Evolutionary conservation across 2,329 filamentous ascomycete genomes (phyloP).

Genomic region (Pezicula rhizophila): DNA sequence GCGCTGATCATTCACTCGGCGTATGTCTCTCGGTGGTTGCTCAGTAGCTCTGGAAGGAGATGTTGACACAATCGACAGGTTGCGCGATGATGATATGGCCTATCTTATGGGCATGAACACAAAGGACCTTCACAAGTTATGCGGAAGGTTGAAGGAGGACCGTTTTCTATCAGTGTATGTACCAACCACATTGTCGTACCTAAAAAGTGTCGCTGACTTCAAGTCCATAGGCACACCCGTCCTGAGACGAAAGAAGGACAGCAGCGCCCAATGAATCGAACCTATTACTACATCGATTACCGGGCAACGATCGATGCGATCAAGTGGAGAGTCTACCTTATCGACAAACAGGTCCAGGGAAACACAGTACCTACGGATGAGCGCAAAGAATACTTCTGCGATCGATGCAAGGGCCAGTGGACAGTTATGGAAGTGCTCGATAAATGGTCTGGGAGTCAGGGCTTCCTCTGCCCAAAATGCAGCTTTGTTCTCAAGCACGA

Average conservation of each 20-base stretch:
- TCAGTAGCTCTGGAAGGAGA: conserved; percentile 8
- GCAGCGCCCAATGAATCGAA: conserved; percentile 74
- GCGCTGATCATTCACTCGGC: conserved; percentile 71
- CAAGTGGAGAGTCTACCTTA: conserved; percentile 85
- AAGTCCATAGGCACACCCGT: conserved; percentile 53
- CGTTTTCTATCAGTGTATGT: conserved; percentile 75
- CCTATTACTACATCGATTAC: conserved; percentile 97
- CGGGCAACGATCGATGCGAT: conserved; percentile 91
- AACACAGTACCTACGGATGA: conserved; percentile 75
- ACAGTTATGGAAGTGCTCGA: conserved; percentile 87
- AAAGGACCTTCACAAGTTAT: conserved; percentile 87
- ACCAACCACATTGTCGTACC: neutral
- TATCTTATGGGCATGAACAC: conserved; percentile 83
- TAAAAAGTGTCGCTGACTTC: neutral
- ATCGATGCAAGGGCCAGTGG: conserved; percentile 77
- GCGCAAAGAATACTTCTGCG: conserved; percentile 87
- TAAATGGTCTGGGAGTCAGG: conserved; percentile 54
- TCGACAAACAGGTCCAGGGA: conserved; percentile 83
- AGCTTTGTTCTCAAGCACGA: conserved; percentile 57
- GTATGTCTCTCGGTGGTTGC: conserved; percentile 33
- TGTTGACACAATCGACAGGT: conserved; percentile 35
- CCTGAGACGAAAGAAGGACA: conserved; percentile 76
- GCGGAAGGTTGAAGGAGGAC: conserved; percentile 78
- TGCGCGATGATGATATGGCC: conserved; percentile 83
- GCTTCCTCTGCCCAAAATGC: conserved; percentile 83